Conservation (phyloP, 2,329 filamentous ascomycete genomes). For the Moelleriella libera region DNA sequence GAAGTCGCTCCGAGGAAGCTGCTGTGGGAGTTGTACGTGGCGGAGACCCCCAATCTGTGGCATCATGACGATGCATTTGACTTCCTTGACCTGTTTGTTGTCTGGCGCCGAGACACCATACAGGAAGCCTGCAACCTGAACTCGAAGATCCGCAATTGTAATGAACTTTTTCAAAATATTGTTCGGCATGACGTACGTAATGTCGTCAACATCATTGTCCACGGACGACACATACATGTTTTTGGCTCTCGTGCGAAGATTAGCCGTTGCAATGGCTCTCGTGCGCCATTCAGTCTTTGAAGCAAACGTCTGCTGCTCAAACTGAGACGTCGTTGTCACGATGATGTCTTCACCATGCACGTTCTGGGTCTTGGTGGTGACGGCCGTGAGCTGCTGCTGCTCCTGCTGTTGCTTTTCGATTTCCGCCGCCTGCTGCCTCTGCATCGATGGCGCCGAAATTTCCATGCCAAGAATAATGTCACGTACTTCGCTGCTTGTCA, state of each 20-base stretch:
- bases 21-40: slow-evolving; percentile 79
- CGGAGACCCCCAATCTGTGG: slow-evolving; percentile 91
- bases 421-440: slow-evolving; percentile 94
- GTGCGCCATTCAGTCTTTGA: slow-evolving; percentile 99
- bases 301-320: slow-evolving; percentile 93
- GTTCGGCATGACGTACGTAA: slow-evolving; percentile 98
- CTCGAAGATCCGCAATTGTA: slow-evolving; percentile 86
- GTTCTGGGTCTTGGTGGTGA: slow-evolving; percentile 97
- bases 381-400: slow-evolving; percentile 88
- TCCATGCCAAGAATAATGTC: slow-evolving; percentile 99
- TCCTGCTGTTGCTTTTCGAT: slow-evolving; percentile 99
- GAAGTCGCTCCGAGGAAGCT: slow-evolving; percentile 84
- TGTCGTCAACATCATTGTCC: slow-evolving; percentile 78
- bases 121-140: slow-evolving; percentile 91
- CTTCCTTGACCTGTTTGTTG: slow-evolving; percentile 93
- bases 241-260: slow-evolving; percentile 84
- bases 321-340: slow-evolving; percentile 94
- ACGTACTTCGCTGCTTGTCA: slow-evolving; percentile 92
- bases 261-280: slow-evolving; percentile 88
- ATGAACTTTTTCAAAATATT: slow-evolving; percentile 98
- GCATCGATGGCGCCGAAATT: slow-evolving; percentile 93
- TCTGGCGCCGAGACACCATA: slow-evolving; percentile 88
- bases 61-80: slow-evolving; percentile 93
- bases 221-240: slow-evolving; percentile 98
- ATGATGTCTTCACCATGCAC: slow-evolving; percentile 95